Conservation (phyloP, 257 asterid species). For the Solanum raphanifolium region DNA sequence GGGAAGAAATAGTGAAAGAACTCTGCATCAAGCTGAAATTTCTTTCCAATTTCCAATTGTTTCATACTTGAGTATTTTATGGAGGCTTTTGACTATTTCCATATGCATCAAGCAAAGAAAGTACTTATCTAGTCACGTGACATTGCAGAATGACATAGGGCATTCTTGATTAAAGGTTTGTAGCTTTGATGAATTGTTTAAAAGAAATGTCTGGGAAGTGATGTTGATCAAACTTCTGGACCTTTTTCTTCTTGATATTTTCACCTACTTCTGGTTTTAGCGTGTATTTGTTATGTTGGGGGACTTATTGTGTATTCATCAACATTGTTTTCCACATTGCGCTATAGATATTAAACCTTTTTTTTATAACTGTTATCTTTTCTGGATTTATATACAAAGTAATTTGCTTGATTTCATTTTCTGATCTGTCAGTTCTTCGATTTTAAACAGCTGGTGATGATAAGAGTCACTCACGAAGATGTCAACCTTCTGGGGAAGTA, state of each 20-base stretch:
- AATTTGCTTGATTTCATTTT: background rate
- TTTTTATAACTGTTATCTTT: background rate
- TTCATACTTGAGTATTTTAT: background rate
- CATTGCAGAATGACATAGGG: background rate
- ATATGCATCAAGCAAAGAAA: background rate
- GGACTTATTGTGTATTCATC: background rate
- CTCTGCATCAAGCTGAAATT: background rate
- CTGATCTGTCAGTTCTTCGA: background rate
- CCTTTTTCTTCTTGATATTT: background rate
- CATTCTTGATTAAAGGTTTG: background rate
- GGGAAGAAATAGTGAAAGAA: background rate
- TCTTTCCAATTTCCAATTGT: background rate
- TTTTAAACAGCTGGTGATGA: background rate
- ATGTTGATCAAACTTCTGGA: background rate
- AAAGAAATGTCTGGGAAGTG: background rate
- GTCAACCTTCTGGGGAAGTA: conserved; percentile 20
- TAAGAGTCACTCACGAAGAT: background rate
- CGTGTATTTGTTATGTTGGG: background rate
- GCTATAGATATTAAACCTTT: background rate
- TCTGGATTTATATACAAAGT: background rate
- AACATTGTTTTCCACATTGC: background rate
- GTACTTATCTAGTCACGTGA: background rate
- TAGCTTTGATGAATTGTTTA: background rate
- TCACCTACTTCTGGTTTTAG: background rate
- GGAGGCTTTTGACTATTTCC: background rate